Evolutionary conservation across 129 eudicot genomes (phyloP), one percentile per base, ranked within the genome.

Genomic region (Helianthus annuus): DNA sequence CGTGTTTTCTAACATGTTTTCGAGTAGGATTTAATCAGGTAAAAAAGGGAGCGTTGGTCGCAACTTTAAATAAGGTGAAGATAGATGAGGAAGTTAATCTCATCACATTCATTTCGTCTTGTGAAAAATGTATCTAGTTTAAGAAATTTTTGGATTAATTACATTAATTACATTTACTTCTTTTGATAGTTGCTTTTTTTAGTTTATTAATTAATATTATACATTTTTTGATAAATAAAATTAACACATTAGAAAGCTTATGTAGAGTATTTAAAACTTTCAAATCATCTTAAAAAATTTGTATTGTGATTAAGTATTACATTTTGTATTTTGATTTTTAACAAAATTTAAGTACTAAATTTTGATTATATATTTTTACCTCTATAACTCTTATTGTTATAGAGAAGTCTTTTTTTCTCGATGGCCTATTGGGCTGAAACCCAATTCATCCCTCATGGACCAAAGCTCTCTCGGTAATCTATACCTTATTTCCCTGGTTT

Each of bases 121-220:
- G 51, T 34, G 38, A 6, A 38, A 36, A 38, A 36, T 73, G 62
- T 48, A 45, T 73, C 71, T n/a, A 14, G 29, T 74, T 51, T 19
- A 17, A 17, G 78, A 6, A 12, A 10, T 14, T 7, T 17, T 74
- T 11, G 14, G 22, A 1, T 36, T 74, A 19, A 39, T 51, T 1
- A 36, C 34, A 1, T 36, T 74, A 19, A 39, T 51, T 1, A 36
- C 17, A 13, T 52, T 7, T 64, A 15, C 29, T 61, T 39, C 3
- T 45, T 45, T 45, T 59, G 38, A 27, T 58, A 6, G 6, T 40
- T n/a, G 9, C 48, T 36, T 69, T 8, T 34, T 5, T 34, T 34
- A n/a, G 3, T 29, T 34, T 32, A 10, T 53, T 17, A 56, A 38
- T 51, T 32, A 16, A 36, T 17, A 56, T 36, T 51, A 9, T 4